Evolutionary conservation across 495 filamentous ascomycete species (phyloP).

Genomic region (Thozetella sp.): DNA sequence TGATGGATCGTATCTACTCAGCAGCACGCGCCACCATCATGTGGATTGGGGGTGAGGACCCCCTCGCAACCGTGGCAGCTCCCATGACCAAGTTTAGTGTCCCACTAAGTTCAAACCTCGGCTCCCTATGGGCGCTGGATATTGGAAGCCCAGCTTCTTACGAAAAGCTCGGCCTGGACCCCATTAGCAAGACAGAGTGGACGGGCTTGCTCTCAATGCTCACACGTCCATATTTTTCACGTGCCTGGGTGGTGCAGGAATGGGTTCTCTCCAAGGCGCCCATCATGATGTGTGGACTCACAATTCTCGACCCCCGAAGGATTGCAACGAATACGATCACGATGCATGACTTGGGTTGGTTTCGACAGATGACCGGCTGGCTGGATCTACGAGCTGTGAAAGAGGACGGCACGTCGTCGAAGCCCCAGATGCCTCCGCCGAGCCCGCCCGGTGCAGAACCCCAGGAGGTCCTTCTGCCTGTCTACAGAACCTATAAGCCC

Average conservation of each 20-base stretch:
- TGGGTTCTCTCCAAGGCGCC: not conserved
- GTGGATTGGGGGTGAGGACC: not conserved
- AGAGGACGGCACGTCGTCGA: no score
- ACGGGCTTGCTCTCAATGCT: not conserved
- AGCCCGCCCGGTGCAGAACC: no score
- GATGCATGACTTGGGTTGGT: no score
- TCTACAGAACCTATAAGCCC: no score
- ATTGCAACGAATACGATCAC: not conserved
- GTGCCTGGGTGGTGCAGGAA: not conserved
- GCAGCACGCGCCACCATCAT: not conserved
- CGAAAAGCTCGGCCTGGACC: not conserved
- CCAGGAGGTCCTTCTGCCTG: no score
- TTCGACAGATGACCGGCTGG: no score
- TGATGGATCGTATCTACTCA: not conserved
- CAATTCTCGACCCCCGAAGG: not conserved
- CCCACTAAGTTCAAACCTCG: no score
- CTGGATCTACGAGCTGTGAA: no score
- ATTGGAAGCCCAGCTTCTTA: not conserved
- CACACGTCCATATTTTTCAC: not conserved
- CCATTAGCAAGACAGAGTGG: not conserved
- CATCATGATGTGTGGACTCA: not conserved
- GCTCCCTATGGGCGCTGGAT: not conserved
- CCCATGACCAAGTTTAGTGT: not conserved
- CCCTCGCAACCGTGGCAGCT: not conserved
- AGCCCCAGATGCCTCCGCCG: no score